Evolutionary conservation across 2,329 filamentous ascomycete species (phyloP).

Genomic region (Trichocomaceae sp.): DNA sequence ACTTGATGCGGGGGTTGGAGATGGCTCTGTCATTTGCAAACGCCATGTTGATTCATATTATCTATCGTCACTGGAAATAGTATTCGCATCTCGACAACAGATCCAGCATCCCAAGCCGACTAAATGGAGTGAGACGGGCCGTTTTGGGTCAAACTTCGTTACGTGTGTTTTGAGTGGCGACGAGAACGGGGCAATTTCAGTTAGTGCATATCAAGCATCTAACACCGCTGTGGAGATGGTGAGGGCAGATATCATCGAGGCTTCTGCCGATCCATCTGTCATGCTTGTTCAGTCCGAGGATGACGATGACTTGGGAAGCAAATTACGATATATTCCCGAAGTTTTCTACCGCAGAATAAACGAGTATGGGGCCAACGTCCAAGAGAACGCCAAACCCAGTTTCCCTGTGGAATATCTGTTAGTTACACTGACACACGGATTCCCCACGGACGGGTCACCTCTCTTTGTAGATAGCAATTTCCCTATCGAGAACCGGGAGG

Average conservation of each 20-base stretch:
- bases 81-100: slow-evolving; percentile 81
- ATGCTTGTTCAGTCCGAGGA: slow-evolving; percentile 95
- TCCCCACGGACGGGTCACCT: slow-evolving; percentile 73
- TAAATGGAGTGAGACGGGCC: slow-evolving; percentile 94
- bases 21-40: slow-evolving; percentile 88
- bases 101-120: slow-evolving; percentile 81
- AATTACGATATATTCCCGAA: slow-evolving; percentile 86
- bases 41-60: slow-evolving; percentile 93
- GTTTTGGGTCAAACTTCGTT: slow-evolving; percentile 93
- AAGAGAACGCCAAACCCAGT: slow-evolving; percentile 91
- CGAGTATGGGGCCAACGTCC: slow-evolving; percentile 91
- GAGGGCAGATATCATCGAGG: slow-evolving; percentile 85
- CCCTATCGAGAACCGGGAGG: slow-evolving; percentile 84
- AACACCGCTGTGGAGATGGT: slow-evolving; percentile 98
- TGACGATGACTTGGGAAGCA: slow-evolving; percentile 62
- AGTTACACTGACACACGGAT: slow-evolving; percentile 92
- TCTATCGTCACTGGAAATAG: slow-evolving; percentile 84
- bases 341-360: slow-evolving; percentile 95
- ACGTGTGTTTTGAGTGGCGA: slow-evolving; percentile 95
- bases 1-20: slow-evolving; percentile 68
- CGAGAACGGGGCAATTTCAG: slow-evolving; percentile 76
- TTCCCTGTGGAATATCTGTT: slow-evolving; percentile 97
- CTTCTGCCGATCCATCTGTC: slow-evolving; percentile 82
- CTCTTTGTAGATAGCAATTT: slow-evolving; percentile 67
- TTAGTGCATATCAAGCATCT: slow-evolving; percentile 89